Percentiles rank a stretch among this genome's conserved stretches.
Conservation (phyloP, 345 rosid genomes). For the Hibiscus mutabilis region DNA sequence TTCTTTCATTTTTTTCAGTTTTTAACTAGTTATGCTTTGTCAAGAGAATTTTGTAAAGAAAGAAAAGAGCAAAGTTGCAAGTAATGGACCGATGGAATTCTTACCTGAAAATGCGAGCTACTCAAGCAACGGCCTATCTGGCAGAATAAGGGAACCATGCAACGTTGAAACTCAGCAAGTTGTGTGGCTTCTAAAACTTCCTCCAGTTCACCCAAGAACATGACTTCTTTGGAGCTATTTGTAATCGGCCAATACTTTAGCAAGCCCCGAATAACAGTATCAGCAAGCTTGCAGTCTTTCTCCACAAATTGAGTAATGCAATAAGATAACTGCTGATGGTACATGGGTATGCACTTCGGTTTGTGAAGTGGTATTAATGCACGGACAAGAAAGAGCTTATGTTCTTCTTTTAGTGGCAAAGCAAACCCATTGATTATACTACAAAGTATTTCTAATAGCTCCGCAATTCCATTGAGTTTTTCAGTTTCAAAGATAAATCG, state of each 20-base stretch:
- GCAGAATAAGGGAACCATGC: constrained; percentile 73
- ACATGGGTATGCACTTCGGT: constrained; percentile 66
- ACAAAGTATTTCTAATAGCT: constrained; percentile 74
- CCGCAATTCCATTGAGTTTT: constrained; percentile 78
- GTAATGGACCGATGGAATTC: constrained; percentile 3
- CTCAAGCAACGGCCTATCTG: constrained; percentile 69
- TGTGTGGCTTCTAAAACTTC: constrained; percentile 91
- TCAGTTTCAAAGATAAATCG: constrained; percentile 79
- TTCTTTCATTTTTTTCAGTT: background rate
- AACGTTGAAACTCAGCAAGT: constrained; percentile 74
- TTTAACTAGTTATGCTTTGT: background rate
- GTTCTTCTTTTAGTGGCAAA: constrained; percentile 82
- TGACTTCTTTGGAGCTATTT: constrained; percentile 82
- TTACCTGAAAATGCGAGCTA: constrained; percentile 84
- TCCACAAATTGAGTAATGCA: constrained; percentile 84
- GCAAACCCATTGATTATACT: constrained; percentile 90
- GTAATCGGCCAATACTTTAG: constrained; percentile 82
- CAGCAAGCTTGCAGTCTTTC: constrained; percentile 82
- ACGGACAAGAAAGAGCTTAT: constrained; percentile 81
- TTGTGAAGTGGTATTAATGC: constrained; percentile 84
- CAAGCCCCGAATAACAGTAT: constrained; percentile 72
- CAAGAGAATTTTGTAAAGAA: background rate
- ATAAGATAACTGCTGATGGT: constrained; percentile 77
- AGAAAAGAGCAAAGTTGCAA: background rate
- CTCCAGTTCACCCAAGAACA: constrained; percentile 81